These are phyloP conservation scores for Citrus hindsii DNA, from an alignment of 345 rosid genomes.

Conservation along the genomic window DNA sequence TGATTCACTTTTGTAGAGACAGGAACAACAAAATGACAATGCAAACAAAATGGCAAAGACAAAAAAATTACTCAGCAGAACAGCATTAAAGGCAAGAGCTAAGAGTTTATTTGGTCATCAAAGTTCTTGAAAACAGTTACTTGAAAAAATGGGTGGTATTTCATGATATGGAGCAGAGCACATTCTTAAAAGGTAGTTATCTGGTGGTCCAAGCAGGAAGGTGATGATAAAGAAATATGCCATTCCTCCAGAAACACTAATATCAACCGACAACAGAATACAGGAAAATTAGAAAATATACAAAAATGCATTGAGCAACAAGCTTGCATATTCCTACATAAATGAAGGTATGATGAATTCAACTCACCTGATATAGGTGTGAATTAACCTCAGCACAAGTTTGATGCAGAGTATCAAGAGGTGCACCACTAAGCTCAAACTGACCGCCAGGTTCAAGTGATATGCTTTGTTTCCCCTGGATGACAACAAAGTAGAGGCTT, in stretches of 20 bases:
- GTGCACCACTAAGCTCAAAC: conserved; percentile 98
- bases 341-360: not conserved
- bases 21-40: not conserved
- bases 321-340: not conserved
- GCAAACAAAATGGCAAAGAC: not conserved
- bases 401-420: conserved; percentile 98
- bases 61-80: not conserved
- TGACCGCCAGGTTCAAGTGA: conserved; percentile 99
- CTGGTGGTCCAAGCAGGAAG: not conserved
- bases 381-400: conserved; percentile 99
- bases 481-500: conserved; percentile 18
- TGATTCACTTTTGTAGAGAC: not conserved
- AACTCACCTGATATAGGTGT: conserved; percentile 91
- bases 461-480: conserved; percentile 96
- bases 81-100: not conserved
- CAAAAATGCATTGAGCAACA: not conserved
- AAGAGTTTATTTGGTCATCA: not conserved
- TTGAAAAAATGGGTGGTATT: not conserved
- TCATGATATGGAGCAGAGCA: not conserved
- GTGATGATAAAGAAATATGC: not conserved
- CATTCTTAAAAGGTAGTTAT: not conserved
- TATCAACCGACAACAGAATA: not conserved
- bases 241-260: not conserved
- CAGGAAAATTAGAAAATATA: not conserved
- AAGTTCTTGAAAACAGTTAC: not conserved